Base-by-base conservation (phyloP, 345 rosid species). In the Chamaenerion angustifolium region DNA sequence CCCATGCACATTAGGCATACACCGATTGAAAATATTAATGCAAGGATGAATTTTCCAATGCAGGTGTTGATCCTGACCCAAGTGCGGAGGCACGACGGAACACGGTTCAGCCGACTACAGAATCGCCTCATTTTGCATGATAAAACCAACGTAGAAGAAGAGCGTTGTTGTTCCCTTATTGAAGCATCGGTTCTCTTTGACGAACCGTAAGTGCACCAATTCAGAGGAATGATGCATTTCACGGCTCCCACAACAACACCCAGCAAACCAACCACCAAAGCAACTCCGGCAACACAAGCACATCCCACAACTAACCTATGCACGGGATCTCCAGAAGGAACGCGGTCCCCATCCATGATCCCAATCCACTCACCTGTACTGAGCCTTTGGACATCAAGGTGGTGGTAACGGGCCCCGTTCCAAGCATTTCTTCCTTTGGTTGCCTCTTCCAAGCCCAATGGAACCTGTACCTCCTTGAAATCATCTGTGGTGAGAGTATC, bases 301-400 rank as follows among this genome's bases (percentile, higher is more conserved):
- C 79, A 88, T 18, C 99, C 99, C 8, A 92, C 68, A 42, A 68
- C 3, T 45, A 82, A 72, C 11, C 96, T 78, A 53, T 10, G 76
- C 14, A 63, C 61, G 3, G 65, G 41, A 41, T 88, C 80, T 9
- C 96, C 98, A 40, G 98, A 84, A 27, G 70, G 74, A 8, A 85
- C 94, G 13, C 90, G 81, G 49, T 88, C 99, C 15, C 99, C 99
- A 54, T 92, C 95, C 73, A 85, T 67, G 45, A 88, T 66, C 50
- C 75, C 96, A 46, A 92, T 62, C 89, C 82, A 92, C 55, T 73
- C 71, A 59, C 96, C 90, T 12, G 98, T 78, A 47, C 78, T 70
- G 45, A 92, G 56, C 69, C 77, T 87, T 59, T 78, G 79, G 48
- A 71, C 86, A 58, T 84, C 96, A 2, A 88, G 74, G 64, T 92